Evolutionary conservation across 805 yeast genomes (phyloP).

Genomic region (Cyberlindnera nakhonratchasimensis): DNA sequence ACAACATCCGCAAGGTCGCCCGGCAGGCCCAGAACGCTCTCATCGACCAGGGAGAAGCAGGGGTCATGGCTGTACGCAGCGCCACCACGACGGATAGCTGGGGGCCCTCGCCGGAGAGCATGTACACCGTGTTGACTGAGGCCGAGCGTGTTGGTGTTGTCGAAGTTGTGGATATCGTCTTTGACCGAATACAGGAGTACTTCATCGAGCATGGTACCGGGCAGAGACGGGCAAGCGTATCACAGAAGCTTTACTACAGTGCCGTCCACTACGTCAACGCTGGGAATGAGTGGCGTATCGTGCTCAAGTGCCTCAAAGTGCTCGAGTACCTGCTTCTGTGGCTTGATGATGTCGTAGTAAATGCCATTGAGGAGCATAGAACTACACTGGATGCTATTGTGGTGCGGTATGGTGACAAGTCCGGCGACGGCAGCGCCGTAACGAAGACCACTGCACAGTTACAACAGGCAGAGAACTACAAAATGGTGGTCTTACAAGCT

Average conservation of each 20-base stretch:
- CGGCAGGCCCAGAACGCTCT: conserved; percentile 37
- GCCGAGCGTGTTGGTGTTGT: conserved; percentile 18
- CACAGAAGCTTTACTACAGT: conserved; percentile 2
- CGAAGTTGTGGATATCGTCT: conserved; percentile 30
- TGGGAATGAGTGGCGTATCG: conserved; percentile 40
- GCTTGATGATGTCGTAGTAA: conserved; percentile 9
- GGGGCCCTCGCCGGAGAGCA: conserved; percentile 48
- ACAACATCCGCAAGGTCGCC: conserved; percentile 38
- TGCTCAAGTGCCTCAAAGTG: conserved; percentile 35
- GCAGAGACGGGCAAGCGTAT: background rate
- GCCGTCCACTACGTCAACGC: conserved; percentile 35
- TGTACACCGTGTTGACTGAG: conserved; percentile 30
- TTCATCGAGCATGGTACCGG: background rate
- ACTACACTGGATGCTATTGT: background rate
- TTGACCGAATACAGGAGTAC: conserved; percentile 29
- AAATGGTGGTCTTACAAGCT: conserved; percentile 4
- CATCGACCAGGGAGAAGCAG: conserved; percentile 34
- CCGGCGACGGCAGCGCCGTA: background rate
- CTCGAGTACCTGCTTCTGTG: conserved; percentile 32
- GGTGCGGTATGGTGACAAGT: conserved; percentile 2
- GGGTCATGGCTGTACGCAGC: conserved; percentile 37
- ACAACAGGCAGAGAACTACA: conserved; percentile 12
- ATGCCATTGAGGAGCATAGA: conserved; percentile 2
- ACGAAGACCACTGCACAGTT: conserved; percentile 7
- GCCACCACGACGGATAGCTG: conserved; percentile 47